These are phyloP conservation scores for Physaria fendleri DNA, from an alignment of 345 rosid genomes.

Conservation along the genomic window DNA sequence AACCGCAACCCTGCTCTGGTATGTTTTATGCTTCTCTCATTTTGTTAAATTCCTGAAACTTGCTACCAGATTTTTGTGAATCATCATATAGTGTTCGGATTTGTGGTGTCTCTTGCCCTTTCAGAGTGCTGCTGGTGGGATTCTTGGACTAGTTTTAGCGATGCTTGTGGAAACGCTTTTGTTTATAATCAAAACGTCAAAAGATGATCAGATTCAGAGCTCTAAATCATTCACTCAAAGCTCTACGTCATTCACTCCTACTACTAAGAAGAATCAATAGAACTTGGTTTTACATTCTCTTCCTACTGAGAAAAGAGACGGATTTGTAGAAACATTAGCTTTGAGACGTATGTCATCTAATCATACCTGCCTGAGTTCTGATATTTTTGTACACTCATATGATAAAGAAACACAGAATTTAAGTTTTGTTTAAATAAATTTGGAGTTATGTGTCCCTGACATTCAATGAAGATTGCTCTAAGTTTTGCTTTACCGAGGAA, in stretches of 20 bases:
- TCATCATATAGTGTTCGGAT: background rate
- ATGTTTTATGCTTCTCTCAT: background rate
- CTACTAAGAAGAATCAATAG: conserved; percentile 67
- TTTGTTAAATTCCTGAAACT: background rate
- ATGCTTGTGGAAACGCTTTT: conserved; percentile 93
- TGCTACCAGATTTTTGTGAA: background rate
- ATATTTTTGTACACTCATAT: background rate
- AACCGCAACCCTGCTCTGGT: conserved; percentile 68
- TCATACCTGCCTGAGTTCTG: background rate
- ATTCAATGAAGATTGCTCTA: background rate
- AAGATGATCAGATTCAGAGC: conserved; percentile 33
- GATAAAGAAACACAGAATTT: background rate
- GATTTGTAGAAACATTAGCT: background rate
- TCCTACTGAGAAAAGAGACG: background rate
- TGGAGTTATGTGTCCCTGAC: background rate
- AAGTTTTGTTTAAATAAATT: background rate
- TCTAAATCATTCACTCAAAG: conserved; percentile 30
- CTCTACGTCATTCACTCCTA: conserved; percentile 35
- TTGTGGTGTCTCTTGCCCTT: background rate
- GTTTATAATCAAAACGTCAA: conserved; percentile 69
- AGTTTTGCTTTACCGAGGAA: background rate
- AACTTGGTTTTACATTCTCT: background rate
- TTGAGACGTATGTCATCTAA: background rate
- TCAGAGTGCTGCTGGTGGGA: conserved; percentile 94
- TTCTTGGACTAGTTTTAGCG: conserved; percentile 75